A percentile compares a stretch with the other conserved stretches of the same genome.
Evolutionary conservation across 2,329 filamentous ascomycete genomes (phyloP).

Genomic region (Aspergillus latus): DNA sequence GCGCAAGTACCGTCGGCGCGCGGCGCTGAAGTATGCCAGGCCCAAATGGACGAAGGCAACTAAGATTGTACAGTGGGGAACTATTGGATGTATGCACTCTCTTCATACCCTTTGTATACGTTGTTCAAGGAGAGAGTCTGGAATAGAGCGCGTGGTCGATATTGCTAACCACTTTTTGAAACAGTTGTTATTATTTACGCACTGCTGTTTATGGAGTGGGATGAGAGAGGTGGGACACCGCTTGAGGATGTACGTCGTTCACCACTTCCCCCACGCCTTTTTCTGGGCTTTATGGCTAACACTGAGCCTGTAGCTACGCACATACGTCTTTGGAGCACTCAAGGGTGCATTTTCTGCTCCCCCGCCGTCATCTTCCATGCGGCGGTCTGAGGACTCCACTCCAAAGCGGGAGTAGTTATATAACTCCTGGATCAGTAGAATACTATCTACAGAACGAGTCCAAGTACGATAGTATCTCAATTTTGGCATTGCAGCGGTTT

Average conservation of each 20-base stretch:
- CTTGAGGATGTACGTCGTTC: constrained; percentile 39
- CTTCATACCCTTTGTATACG: constrained; percentile 12
- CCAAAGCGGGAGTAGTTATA: neutral
- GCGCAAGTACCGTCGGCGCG: constrained; percentile 62
- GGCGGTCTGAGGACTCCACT: constrained; percentile 19
- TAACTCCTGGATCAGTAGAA: neutral
- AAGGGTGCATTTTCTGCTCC: constrained; percentile 35
- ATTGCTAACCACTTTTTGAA: constrained; percentile 1
- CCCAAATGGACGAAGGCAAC: constrained; percentile 60
- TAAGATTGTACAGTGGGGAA: constrained; percentile 57
- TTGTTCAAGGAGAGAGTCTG: neutral
- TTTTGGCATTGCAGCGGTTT: too few relatives aligned
- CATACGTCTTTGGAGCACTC: constrained; percentile 33
- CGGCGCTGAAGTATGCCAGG: constrained; percentile 60
- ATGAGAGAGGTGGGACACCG: constrained; percentile 37
- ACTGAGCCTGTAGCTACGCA: constrained; percentile 30
- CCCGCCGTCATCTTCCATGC: constrained; percentile 29
- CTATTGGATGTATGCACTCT: constrained; percentile 49
- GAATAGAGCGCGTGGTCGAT: too few relatives aligned
- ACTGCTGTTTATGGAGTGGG: constrained; percentile 48
- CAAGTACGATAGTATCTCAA: too few relatives aligned
- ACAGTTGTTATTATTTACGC: constrained; percentile 45
- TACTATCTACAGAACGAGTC: too few relatives aligned
- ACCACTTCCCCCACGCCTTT: neutral
- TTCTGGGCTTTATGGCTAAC: neutral